A percentile compares a stretch with the other conserved stretches of the same genome.
phyloP scores from a whole-genome alignment of 352 stramenopile genomes.

The Phytophthora nicotianae region DNA sequence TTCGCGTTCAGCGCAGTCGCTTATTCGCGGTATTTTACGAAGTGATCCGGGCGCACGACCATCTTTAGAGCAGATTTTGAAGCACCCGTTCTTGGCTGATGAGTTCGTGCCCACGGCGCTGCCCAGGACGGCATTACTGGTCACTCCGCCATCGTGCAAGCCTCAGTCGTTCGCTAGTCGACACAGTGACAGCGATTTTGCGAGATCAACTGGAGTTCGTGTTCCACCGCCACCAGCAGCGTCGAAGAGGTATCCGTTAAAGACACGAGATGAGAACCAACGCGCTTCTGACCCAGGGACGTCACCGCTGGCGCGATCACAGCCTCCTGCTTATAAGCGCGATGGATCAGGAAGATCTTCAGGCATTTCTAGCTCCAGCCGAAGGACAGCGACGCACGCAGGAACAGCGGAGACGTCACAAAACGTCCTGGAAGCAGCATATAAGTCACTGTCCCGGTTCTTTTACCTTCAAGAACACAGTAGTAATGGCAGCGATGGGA shows the following conservation, averaged over 20 bases:
- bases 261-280: constrained; percentile 44
- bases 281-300: constrained; percentile 36
- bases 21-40: constrained; percentile 78
- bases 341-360: constrained; percentile 19
- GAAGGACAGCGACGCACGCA: constrained; percentile 10
- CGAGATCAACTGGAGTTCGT: constrained; percentile 27
- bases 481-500: constrained; percentile 33
- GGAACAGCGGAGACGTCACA: constrained; percentile 14
- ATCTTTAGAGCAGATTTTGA: constrained; percentile 77
- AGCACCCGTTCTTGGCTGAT: constrained; percentile 78
- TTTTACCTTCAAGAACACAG: constrained; percentile 70
- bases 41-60: constrained; percentile 72
- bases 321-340: constrained; percentile 30
- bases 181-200: constrained; percentile 34
- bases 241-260: constrained; percentile 45
- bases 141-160: constrained; percentile 75
- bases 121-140: constrained; percentile 64
- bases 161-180: constrained; percentile 25
- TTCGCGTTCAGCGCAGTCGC: constrained; percentile 72
- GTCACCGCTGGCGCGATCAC: constrained; percentile 17
- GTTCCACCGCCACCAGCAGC: constrained; percentile 25
- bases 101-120: constrained; percentile 61
- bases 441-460: constrained; percentile 63
- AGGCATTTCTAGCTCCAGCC: constrained; percentile 8
- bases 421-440: constrained; percentile 55